Conservation (phyloP, 2,329 filamentous ascomycete species). For the Acrocalymma vagum region DNA sequence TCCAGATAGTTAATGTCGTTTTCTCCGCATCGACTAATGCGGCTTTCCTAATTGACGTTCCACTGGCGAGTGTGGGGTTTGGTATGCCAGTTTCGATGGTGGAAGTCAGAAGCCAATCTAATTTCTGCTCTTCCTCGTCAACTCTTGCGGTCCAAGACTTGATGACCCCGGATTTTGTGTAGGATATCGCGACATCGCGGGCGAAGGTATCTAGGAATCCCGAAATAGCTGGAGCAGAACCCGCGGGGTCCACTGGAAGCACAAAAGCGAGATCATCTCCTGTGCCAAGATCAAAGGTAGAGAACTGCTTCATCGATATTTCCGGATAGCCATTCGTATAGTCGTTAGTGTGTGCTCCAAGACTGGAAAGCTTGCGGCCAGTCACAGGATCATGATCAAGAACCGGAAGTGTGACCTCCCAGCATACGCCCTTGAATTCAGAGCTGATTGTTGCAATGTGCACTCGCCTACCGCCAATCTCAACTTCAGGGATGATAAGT, state of each 20-base stretch:
- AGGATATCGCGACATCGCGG: constrained; percentile 85
- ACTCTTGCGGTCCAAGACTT: constrained; percentile 87
- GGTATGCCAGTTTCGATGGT: constrained; percentile 79
- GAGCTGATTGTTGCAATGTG: constrained; percentile 87
- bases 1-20: constrained; percentile 88
- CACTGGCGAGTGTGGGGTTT: constrained; percentile 80
- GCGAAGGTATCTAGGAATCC: constrained; percentile 88
- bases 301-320: constrained; percentile 70
- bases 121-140: constrained; percentile 63
- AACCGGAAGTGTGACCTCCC: constrained; percentile 74
- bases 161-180: constrained; percentile 76
- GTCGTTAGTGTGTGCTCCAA: constrained; percentile 29
- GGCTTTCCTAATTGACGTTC: constrained; percentile 85
- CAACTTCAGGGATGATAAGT: constrained; percentile 74
- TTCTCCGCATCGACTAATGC: constrained; percentile 79
- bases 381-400: constrained; percentile 36
- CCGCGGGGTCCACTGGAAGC: constrained; percentile 86
- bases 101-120: constrained; percentile 86
- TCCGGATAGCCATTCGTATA: constrained; percentile 38
- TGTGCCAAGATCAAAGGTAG: constrained; percentile 71
- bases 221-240: constrained; percentile 73
- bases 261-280: constrained; percentile 65
- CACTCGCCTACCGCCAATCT: constrained; percentile 57
- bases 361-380: constrained; percentile 34
- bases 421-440: constrained; percentile 79